A percentile compares a stretch with the other conserved stretches of the same genome.
Evolutionary conservation across 2,329 filamentous ascomycete genomes (phyloP).

Genomic region (Fusarium sp.): DNA sequence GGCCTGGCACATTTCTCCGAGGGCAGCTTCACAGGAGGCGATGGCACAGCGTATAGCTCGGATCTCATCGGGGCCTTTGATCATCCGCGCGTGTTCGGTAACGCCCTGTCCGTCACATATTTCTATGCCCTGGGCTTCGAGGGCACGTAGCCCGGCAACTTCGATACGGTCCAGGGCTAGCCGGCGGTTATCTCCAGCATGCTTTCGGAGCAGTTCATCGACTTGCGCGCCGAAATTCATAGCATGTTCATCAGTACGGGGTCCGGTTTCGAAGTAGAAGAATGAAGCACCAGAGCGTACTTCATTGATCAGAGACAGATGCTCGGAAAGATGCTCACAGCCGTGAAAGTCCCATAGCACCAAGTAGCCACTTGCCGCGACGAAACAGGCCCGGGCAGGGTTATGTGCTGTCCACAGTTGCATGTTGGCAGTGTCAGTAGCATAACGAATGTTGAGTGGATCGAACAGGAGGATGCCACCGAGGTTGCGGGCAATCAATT

Average conservation of each 20-base stretch:
- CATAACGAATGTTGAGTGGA: background rate
- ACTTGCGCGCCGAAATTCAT: background rate
- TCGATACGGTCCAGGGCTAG: background rate
- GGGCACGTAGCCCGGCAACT: background rate
- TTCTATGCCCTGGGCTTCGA: background rate
- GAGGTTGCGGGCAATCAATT: accelerated
- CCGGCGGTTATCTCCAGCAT: background rate
- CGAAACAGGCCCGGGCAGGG: background rate
- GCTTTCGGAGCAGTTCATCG: background rate
- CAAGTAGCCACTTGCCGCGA: background rate
- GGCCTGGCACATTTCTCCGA: background rate
- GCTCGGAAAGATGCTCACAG: background rate
- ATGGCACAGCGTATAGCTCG: background rate
- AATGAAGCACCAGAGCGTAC: background rate
- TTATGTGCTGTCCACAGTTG: background rate
- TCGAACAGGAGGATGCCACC: background rate
- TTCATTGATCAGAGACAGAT: background rate
- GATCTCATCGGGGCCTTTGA: background rate
- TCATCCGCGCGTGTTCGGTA: background rate
- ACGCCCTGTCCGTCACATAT: background rate
- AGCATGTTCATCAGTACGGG: background rate
- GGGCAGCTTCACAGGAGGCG: background rate
- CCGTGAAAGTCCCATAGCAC: background rate
- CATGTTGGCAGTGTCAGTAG: background rate
- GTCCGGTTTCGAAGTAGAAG: background rate